Percentiles rank a stretch among this genome's conserved stretches.
phyloP scores from a whole-genome alignment of 2,329 filamentous ascomycete genomes.

The Aspergillus uvarum region DNA sequence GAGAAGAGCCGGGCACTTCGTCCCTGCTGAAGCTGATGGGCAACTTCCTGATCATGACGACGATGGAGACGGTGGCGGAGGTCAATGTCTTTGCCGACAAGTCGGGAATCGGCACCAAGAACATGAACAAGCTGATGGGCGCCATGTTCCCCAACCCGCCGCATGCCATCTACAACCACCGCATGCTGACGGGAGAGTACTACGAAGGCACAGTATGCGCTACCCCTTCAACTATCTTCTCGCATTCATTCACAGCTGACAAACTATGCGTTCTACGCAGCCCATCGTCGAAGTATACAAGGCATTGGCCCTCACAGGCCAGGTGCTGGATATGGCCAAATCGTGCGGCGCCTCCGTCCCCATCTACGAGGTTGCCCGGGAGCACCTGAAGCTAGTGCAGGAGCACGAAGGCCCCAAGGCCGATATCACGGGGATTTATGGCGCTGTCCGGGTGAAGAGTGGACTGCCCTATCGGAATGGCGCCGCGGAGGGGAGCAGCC shows the following conservation, averaged over 20 bases:
- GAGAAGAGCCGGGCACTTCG: slow-evolving; percentile 1
- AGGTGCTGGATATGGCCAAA: neutral
- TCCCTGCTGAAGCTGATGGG: slow-evolving; percentile 3
- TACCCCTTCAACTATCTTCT: neutral
- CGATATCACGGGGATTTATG: neutral
- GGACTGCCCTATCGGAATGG: neutral
- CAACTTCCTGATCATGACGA: slow-evolving; percentile 7
- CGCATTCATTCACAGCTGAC: neutral
- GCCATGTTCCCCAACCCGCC: slow-evolving; percentile 9
- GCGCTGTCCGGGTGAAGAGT: neutral
- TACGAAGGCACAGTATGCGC: neutral
- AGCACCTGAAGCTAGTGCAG: slow-evolving; percentile 4
- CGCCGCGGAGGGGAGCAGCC: neutral
- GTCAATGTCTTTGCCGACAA: slow-evolving; percentile 9
- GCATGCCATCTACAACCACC: slow-evolving; percentile 4
- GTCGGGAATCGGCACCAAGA: slow-evolving; percentile 1
- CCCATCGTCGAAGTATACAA: slow-evolving; percentile 5
- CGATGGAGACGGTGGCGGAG: slow-evolving; percentile 7
- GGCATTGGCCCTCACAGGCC: neutral
- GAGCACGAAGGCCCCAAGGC: neutral
- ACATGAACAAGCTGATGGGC: slow-evolving; percentile 6
- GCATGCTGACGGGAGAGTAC: slow-evolving; percentile 8
- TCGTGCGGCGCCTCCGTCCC: slow-evolving; percentile 1
- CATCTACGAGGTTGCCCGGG: slow-evolving; percentile 4
- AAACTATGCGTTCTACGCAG: neutral